Percentiles rank a stretch among this genome's conserved stretches.
These are phyloP conservation scores for Blastobotrys niveus DNA, from an alignment of 1,139 yeast species.

Conservation along the genomic window DNA sequence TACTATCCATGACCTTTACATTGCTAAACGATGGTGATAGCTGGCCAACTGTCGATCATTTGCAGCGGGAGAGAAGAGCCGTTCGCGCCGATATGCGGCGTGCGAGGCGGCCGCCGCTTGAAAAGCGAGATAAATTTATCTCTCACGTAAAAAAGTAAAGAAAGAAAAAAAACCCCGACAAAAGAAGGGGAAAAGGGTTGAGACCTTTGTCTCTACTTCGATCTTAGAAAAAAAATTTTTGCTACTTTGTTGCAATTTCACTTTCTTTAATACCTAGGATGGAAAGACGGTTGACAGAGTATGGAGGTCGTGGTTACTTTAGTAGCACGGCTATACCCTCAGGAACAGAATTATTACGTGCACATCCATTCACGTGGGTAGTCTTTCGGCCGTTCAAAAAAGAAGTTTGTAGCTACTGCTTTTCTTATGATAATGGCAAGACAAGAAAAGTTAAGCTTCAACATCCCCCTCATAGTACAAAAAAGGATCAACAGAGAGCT, in stretches of 20 bases:
- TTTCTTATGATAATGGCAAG: slow-evolving; percentile 46
- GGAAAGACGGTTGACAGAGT: slow-evolving; percentile 25
- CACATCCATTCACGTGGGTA: slow-evolving; percentile 45
- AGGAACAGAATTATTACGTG: slow-evolving; percentile 41
- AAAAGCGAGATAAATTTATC: no score
- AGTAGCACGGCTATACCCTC: slow-evolving; percentile 32
- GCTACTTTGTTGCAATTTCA: no score
- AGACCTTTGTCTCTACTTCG: no score
- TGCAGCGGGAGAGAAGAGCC: no score
- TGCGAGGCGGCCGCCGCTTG: no score
- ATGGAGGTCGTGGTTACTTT: slow-evolving; percentile 63
- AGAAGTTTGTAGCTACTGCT: slow-evolving; percentile 60
- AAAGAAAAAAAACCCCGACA: not conserved
- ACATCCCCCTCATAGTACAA: slow-evolving; percentile 7
- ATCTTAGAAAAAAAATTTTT: no score
- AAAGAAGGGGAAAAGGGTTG: not conserved
- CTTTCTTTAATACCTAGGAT: no score
- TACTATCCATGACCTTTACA: no score
- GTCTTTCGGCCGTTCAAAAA: slow-evolving; percentile 53
- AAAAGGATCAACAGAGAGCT: slow-evolving; percentile 20
- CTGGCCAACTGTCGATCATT: no score
- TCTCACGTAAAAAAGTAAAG: no score
- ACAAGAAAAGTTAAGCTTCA: slow-evolving; percentile 38
- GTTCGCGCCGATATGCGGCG: no score
- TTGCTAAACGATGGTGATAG: no score